Conservation (phyloP, 129 eudicot species). For the Gnaphalium uliginosum region DNA sequence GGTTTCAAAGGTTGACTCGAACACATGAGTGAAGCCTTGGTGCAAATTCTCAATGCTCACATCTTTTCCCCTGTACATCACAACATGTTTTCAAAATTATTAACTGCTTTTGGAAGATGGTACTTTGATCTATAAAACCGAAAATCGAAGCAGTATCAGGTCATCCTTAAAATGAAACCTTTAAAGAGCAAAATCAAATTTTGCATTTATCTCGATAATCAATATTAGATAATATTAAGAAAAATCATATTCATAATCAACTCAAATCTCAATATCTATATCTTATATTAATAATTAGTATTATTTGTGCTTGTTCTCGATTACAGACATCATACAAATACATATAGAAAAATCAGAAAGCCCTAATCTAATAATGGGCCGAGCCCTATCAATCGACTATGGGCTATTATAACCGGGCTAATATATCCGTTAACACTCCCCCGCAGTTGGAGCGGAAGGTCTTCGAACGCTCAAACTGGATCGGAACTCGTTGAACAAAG, state of each 20-base stretch:
- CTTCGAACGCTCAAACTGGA: no score
- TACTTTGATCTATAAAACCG: background rate
- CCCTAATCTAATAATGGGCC: no score
- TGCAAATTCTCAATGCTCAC: constrained; percentile 82
- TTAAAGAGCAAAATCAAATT: background rate
- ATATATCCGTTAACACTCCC: no score
- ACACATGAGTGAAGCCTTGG: constrained; percentile 92
- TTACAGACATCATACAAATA: no score
- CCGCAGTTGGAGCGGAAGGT: no score
- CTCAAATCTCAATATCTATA: background rate
- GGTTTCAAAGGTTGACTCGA: constrained; percentile 83
- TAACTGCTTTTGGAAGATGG: background rate
- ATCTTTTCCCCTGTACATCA: constrained; percentile 73
- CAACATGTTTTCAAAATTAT: constrained; percentile 19
- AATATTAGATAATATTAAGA: no score
- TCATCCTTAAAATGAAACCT: background rate
- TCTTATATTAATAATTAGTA: no score
- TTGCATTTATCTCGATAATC: background rate
- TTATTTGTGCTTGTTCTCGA: no score
- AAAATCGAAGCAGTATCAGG: background rate
- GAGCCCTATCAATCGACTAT: no score
- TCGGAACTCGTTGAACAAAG: no score
- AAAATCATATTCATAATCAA: background rate
- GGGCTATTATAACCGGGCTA: no score
- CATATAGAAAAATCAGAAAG: no score